Percentiles rank a stretch among this genome's conserved stretches.
Evolutionary conservation across 164 flowering plant species (phyloP).

Genomic region (Piper longum): DNA sequence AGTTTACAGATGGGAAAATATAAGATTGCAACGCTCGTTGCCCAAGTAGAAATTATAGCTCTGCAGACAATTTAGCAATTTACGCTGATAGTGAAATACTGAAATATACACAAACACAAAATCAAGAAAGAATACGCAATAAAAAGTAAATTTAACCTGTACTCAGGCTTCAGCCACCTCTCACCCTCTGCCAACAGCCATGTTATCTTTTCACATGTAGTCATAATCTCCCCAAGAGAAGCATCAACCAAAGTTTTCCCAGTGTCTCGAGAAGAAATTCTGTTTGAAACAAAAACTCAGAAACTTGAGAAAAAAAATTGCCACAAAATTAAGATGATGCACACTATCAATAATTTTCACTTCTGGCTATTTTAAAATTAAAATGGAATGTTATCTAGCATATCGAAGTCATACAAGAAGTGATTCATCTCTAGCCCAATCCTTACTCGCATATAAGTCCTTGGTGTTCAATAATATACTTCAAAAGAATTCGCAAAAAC

Average conservation of each 20-base stretch:
- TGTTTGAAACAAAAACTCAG: slow-evolving; percentile 13
- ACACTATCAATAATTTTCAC: background rate
- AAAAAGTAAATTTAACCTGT: slow-evolving; percentile 32
- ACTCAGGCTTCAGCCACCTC: slow-evolving; percentile 90
- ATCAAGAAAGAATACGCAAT: background rate
- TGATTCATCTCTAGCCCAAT: background rate
- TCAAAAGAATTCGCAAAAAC: slow-evolving; percentile 78
- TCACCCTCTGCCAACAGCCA: slow-evolving; percentile 98
- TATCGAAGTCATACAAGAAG: background rate
- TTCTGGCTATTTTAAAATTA: too few relatives aligned
- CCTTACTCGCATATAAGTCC: slow-evolving; percentile 97
- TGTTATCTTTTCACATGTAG: slow-evolving; percentile 94
- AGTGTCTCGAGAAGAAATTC: slow-evolving; percentile 92
- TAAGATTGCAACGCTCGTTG: too few relatives aligned
- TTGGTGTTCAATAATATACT: slow-evolving; percentile 90
- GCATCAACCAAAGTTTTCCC: slow-evolving; percentile 99
- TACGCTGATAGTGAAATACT: background rate
- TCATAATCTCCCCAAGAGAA: slow-evolving; percentile 96
- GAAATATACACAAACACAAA: background rate
- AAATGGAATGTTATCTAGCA: background rate
- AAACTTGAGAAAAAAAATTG: background rate
- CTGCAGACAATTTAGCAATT: background rate
- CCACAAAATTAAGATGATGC: background rate
- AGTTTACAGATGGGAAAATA: background rate
- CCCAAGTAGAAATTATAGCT: too few relatives aligned